Percentiles rank a stretch among this genome's conserved stretches.
Conservation (phyloP, 768 basidiomycete genomes). For the Lactarius deliciosus region DNA sequence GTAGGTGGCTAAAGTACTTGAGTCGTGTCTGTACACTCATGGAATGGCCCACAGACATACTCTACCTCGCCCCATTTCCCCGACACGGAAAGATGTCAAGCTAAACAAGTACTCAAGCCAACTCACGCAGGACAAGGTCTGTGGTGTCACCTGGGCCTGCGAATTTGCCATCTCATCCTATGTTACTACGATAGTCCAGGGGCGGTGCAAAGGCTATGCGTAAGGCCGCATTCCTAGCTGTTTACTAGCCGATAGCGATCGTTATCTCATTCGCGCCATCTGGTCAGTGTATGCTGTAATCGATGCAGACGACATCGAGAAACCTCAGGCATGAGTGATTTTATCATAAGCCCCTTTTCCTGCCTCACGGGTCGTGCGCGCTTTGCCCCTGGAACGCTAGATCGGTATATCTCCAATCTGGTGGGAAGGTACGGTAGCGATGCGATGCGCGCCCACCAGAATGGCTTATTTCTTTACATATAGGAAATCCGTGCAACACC, state of each 20-base stretch:
- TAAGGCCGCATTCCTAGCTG: conserved; percentile 40
- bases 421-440: conserved; percentile 75
- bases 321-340: conserved; percentile 63
- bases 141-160: conserved; percentile 13
- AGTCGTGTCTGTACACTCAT: neutral
- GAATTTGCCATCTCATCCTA: neutral
- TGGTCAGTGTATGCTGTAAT: conserved; percentile 71
- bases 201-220: conserved; percentile 88
- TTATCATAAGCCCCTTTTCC: neutral
- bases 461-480: conserved; percentile 9
- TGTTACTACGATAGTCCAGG: conserved; percentile 49
- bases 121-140: conserved; percentile 75
- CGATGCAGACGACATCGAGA: conserved; percentile 77
- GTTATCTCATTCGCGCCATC: conserved; percentile 1
- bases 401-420: conserved; percentile 87
- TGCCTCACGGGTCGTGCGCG: conserved; percentile 4
- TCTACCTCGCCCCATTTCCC: conserved; percentile 39
- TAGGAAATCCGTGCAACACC: conserved; percentile 84
- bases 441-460: neutral
- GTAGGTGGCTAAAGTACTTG: conserved; percentile 10
- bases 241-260: neutral
- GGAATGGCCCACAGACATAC: conserved; percentile 39
- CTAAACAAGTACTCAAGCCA: conserved; percentile 76
- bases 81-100: conserved; percentile 40
- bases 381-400: conserved; percentile 39